Evolutionary conservation across 164 flowering plant species (phyloP), one percentile per base, ranked within the genome.

Genomic region (Kingdonia uniflora): DNA sequence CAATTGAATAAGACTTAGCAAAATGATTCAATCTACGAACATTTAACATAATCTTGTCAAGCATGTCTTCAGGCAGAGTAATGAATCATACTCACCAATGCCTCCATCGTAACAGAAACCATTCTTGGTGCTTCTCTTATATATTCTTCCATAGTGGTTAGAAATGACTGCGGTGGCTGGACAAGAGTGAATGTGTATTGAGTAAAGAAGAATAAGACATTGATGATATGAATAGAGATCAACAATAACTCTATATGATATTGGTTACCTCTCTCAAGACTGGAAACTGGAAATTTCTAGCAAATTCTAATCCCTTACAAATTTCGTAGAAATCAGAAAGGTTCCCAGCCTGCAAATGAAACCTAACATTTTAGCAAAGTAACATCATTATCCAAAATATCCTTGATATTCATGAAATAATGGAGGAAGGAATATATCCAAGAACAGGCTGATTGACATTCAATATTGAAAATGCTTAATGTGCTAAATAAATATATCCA

Each of bases 231-330:
- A 29, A 29, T 29, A 8, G 35, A 8, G 35, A 29, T 3, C 6
- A 29, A 3, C 35, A 29, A 29, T 29, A 3, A 29, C 35, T 3
- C 35, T 3, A 29, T 17, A 8, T 44, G 14, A 17, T 4, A 58
- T 47, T 49, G 49, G 21, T 54, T 73, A 94, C 99, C 92, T 94
- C 97, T 73, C 78, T 71, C 65, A 94, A 70, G 51, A 66, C 77
- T 50, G 99, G 99, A 71, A 89, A 89, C 76, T 94, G 99, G 69
- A 94, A 94, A 68, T 94, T 94, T 60, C 99, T 79, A 55, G 97
- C 99, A 65, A 94, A 96, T 66, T 87, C 96, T 76, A 94, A 71
- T 25, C 95, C 95, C 77, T 77, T 85, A 73, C 96, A 87, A 56
- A 79, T 64, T 61, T 89, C 97, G 69, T 89, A 94, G 65, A 94